Evolutionary conservation across 108 stramenopile genomes (phyloP).

Genomic region (Hondaea fermentalgiana): DNA sequence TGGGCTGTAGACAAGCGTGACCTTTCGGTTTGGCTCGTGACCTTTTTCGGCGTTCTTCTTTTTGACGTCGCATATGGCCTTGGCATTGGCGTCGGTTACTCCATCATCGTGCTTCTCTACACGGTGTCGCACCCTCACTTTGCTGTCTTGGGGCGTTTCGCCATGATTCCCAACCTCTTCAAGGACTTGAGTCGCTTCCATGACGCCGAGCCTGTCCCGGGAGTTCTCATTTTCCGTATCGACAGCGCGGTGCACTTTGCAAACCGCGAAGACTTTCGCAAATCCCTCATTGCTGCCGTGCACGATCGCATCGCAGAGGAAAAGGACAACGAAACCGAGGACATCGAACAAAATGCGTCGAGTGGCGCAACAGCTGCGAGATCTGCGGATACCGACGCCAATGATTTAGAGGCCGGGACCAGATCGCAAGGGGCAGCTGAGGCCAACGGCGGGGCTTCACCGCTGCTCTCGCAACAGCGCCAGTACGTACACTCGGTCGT

Average conservation of each 20-base stretch:
- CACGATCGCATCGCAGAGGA: background rate
- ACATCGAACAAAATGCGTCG: background rate
- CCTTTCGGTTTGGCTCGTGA: background rate
- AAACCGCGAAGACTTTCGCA: background rate
- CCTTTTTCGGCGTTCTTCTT: background rate
- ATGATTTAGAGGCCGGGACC: too few relatives aligned
- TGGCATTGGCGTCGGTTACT: background rate
- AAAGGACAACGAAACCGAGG: background rate
- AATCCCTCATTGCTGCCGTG: background rate
- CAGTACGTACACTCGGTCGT: background rate
- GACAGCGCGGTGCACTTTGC: conserved; percentile 15
- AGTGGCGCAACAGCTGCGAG: too few relatives aligned
- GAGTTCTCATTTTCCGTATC: background rate
- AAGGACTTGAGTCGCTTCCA: background rate
- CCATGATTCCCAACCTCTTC: background rate
- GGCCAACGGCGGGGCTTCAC: too few relatives aligned
- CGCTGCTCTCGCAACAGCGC: background rate
- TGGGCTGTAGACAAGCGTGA: background rate
- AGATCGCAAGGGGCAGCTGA: too few relatives aligned
- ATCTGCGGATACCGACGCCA: too few relatives aligned
- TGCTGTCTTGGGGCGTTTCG: background rate
- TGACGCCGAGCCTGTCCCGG: background rate
- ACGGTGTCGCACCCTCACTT: background rate
- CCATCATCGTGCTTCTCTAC: background rate
- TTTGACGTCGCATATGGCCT: background rate